phyloP scores from a whole-genome alignment of 2,329 filamentous ascomycete species.

The Macrophomina phaseolina region DNA sequence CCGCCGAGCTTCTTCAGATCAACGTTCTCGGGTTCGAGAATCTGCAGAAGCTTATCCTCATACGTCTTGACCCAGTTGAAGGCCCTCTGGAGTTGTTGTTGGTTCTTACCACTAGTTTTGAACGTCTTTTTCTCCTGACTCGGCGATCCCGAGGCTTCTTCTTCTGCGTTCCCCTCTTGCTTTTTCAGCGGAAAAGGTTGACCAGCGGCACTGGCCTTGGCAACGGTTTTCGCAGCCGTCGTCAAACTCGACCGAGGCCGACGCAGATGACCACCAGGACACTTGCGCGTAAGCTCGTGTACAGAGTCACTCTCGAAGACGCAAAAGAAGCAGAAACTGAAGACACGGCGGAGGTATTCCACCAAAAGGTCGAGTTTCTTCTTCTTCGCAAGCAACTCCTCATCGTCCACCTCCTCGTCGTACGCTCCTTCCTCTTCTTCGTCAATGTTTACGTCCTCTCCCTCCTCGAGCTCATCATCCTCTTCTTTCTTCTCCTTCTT shows the following conservation, averaged over 20 bases:
- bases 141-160: constrained; percentile 68
- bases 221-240: constrained; percentile 80
- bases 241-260: constrained; percentile 86
- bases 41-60: constrained; percentile 92
- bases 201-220: constrained; percentile 80
- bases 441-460: constrained; percentile 60
- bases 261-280: constrained; percentile 94
- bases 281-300: constrained; percentile 94
- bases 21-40: constrained; percentile 85
- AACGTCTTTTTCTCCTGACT: constrained; percentile 73
- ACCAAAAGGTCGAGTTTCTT: constrained; percentile 96
- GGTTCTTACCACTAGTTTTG: constrained; percentile 73
- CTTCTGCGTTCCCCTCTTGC: constrained; percentile 66
- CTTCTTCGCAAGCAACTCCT: constrained; percentile 89
- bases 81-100: constrained; percentile 90
- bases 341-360: constrained; percentile 93
- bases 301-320: constrained; percentile 98
- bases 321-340: constrained; percentile 99
- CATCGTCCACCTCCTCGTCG: constrained; percentile 85
- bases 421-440: constrained; percentile 68
- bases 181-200: constrained; percentile 86
- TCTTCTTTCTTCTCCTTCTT: constrained; percentile 71
- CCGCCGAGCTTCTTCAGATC: constrained; percentile 92
- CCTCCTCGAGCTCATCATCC: constrained; percentile 73
- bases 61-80: constrained; percentile 99